Percentiles rank a stretch among this genome's conserved stretches.
Conservation (phyloP, 2,329 filamentous ascomycete species). For the Xylaria sp. region DNA sequence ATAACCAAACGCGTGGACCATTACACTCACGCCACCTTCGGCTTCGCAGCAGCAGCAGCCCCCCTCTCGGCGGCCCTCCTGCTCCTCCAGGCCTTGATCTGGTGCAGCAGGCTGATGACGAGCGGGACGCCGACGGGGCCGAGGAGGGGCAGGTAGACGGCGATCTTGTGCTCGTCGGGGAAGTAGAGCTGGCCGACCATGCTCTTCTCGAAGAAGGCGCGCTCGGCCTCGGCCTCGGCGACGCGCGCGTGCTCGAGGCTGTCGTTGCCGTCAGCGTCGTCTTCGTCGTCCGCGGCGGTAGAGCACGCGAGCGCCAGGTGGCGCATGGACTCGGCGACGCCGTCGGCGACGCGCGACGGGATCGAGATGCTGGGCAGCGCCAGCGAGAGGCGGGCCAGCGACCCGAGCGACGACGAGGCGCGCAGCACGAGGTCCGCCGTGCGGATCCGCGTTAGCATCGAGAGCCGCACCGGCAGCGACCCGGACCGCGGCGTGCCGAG, state of each 20-base stretch:
- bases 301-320: slow-evolving; percentile 79
- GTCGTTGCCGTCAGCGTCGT: slow-evolving; percentile 63
- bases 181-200: slow-evolving; percentile 99
- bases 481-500: slow-evolving; percentile 82
- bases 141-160: slow-evolving; percentile 89
- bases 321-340: slow-evolving; percentile 76
- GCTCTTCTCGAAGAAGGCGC: slow-evolving; percentile 96
- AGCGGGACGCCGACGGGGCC: slow-evolving; percentile 91
- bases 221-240: slow-evolving; percentile 86
- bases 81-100: slow-evolving; percentile 67
- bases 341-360: slow-evolving; percentile 81
- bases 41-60: no score
- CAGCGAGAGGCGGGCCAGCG: slow-evolving; percentile 80
- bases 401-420: slow-evolving; percentile 92
- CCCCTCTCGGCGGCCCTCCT: slow-evolving; percentile 47
- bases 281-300: slow-evolving; percentile 64
- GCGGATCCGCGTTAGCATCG: slow-evolving; percentile 82
- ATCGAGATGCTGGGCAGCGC: slow-evolving; percentile 91
- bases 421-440: slow-evolving; percentile 84
- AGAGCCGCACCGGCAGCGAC: slow-evolving; percentile 82
- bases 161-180: slow-evolving; percentile 96
- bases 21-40: slow-evolving; percentile 10
- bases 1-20: no score
- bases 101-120: slow-evolving; percentile 80
- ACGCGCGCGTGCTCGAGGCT: slow-evolving; percentile 81